Percentiles rank a stretch among this genome's conserved stretches.
phyloP scores from a whole-genome alignment of 2,329 filamentous ascomycete species.

The Nakataea oryzae region DNA sequence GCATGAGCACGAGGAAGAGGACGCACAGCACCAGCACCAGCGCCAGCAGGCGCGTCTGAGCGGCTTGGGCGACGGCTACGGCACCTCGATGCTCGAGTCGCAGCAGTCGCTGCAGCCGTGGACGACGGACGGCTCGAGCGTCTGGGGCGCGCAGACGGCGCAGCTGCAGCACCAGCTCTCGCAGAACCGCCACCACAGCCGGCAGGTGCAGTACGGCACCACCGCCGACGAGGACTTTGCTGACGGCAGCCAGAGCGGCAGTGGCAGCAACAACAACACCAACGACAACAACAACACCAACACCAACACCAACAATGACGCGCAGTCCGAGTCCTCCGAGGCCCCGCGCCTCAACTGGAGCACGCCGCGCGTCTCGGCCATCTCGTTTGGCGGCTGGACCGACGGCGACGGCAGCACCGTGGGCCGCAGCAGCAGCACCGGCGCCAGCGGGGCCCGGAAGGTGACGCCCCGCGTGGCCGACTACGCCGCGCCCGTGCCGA shows the following conservation, averaged over 20 bases:
- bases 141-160: neutral
- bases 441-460: too few relatives aligned
- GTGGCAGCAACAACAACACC: neutral
- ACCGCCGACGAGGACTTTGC: neutral
- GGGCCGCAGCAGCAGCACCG: neutral
- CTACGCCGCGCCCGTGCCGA: neutral
- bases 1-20: neutral
- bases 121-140: neutral
- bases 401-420: neutral
- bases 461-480: neutral
- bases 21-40: too few relatives aligned
- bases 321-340: neutral
- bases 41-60: too few relatives aligned
- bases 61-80: neutral
- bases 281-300: neutral
- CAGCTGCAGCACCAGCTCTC: neutral
- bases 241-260: neutral
- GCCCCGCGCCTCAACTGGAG: conserved; percentile 1
- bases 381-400: neutral
- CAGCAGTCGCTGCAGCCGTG: neutral
- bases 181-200: neutral
- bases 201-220: neutral
- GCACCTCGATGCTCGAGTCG: neutral
- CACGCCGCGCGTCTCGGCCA: neutral
- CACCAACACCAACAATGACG: neutral